Conservation (phyloP, 2,329 filamentous ascomycete genomes). For the Talaromyces sp. region DNA sequence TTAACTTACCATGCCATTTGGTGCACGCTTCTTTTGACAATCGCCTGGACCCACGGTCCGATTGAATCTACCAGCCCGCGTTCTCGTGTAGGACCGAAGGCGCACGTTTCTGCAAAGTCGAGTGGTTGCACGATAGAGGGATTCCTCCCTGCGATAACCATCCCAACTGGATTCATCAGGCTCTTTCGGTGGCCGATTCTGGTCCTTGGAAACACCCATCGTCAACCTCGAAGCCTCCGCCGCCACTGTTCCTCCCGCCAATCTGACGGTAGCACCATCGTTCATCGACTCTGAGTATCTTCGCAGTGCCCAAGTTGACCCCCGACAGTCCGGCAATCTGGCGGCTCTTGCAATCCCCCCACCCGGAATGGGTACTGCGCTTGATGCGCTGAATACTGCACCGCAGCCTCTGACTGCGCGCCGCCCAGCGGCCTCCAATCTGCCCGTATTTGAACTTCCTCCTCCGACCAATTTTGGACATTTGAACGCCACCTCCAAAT, state of each 20-base stretch:
- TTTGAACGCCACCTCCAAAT: slow-evolving; percentile 47
- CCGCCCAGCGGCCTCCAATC: slow-evolving; percentile 62
- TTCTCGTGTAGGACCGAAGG: neutral
- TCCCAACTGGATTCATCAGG: slow-evolving; percentile 47
- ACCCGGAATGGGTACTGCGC: slow-evolving; percentile 57
- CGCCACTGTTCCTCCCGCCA: slow-evolving; percentile 25
- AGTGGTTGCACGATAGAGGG: neutral
- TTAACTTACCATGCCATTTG: slow-evolving; percentile 12
- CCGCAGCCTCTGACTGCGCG: slow-evolving; percentile 65
- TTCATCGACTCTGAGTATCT: slow-evolving; percentile 32
- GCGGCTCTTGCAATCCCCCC: slow-evolving; percentile 56
- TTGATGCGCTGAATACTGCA: slow-evolving; percentile 54
- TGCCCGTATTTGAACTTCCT: slow-evolving; percentile 66
- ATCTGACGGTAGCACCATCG: slow-evolving; percentile 31
- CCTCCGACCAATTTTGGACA: slow-evolving; percentile 48
- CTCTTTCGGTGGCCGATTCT: slow-evolving; percentile 45
- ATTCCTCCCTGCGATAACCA: slow-evolving; percentile 15
- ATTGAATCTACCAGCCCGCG: neutral
- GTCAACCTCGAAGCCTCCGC: slow-evolving; percentile 24
- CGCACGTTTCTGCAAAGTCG: neutral
- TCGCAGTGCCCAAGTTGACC: slow-evolving; percentile 33
- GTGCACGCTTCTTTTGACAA: slow-evolving; percentile 8
- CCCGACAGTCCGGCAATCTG: slow-evolving; percentile 51
- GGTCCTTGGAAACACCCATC: slow-evolving; percentile 33
- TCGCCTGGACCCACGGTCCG: slow-evolving; percentile 12